Percentiles rank a stretch among this genome's conserved stretches.
Conservation (phyloP, 2,329 filamentous ascomycete species). For the Pseudofabraea citricarpa region DNA sequence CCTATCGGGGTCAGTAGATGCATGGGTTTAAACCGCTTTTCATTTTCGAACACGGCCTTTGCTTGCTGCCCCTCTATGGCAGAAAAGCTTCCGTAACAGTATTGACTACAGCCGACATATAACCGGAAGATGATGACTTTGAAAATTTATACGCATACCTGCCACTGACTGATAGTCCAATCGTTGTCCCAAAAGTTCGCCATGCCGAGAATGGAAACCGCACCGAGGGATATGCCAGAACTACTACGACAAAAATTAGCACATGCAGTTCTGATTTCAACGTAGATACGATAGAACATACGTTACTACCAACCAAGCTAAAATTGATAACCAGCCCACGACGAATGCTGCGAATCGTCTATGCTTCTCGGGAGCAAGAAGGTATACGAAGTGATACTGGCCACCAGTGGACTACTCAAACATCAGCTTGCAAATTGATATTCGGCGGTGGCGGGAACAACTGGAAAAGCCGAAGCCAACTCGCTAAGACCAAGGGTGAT, state of each 20-base stretch:
- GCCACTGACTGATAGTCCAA: constrained; percentile 3
- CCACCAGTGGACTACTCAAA: constrained; percentile 15
- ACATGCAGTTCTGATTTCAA: not conserved
- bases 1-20: not conserved
- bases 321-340: constrained; percentile 6
- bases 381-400: constrained; percentile 29
- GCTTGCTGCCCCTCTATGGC: too few species aligned
- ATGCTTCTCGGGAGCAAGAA: constrained; percentile 9
- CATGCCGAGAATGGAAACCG: constrained; percentile 6
- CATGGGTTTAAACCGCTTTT: not conserved
- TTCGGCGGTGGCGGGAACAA: not conserved
- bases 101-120: too few species aligned
- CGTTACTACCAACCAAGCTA: constrained; percentile 6
- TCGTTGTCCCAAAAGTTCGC: constrained; percentile 5
- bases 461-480: constrained; percentile 22
- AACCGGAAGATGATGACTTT: too few species aligned
- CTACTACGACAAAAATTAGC: not conserved
- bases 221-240: constrained; percentile 1
- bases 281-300: not conserved
- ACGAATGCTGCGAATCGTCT: constrained; percentile 5
- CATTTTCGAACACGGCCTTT: too few species aligned
- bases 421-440: not conserved
- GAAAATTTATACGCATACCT: constrained; percentile 1
- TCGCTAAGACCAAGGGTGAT: constrained; percentile 24
- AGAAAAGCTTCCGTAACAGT: too few species aligned